These are phyloP conservation scores for Calonectria leucothoes DNA, from an alignment of 2,329 filamentous ascomycete species.

Conservation along the genomic window DNA sequence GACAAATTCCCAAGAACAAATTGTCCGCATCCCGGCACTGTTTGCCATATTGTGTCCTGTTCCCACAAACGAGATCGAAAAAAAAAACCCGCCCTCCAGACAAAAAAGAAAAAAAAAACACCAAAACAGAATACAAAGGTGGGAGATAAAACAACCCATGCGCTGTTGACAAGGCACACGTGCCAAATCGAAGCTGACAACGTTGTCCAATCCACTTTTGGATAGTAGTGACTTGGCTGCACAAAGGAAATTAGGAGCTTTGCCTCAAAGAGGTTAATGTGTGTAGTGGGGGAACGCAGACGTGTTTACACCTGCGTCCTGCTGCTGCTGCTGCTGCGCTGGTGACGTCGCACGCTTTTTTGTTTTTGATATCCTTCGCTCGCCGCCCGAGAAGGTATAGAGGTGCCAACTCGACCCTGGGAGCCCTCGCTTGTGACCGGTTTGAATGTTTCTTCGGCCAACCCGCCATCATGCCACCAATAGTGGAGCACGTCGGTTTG, in stretches of 20 bases:
- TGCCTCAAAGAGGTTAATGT: not conserved
- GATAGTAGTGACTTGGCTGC: not conserved
- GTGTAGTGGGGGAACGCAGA: not conserved
- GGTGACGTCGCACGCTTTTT: constrained; percentile 15
- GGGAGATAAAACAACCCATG: not conserved
- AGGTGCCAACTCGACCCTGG: constrained; percentile 39
- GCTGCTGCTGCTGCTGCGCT: constrained; percentile 18
- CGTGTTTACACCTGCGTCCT: constrained; percentile 20
- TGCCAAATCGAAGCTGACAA: not conserved
- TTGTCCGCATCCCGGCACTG: constrained; percentile 15
- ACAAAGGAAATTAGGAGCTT: not conserved
- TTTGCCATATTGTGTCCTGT: constrained; percentile 22
- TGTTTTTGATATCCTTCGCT: constrained; percentile 38
- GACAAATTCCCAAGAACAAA: not conserved
- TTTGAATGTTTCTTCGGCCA: constrained; percentile 25
- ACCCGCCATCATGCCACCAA: constrained; percentile 48
- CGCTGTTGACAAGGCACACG: not conserved
- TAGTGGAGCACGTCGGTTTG: constrained; percentile 52
- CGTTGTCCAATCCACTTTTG: not conserved
- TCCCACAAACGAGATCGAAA: not conserved
- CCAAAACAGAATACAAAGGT: not conserved
- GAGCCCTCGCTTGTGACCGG: constrained; percentile 38
- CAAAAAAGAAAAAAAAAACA: not conserved
- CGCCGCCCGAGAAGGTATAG: constrained; percentile 41
- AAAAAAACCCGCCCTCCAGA: not conserved